Evolutionary conservation across 768 basidiomycete species (phyloP).

Genomic region (Pisolithus orientalis): DNA sequence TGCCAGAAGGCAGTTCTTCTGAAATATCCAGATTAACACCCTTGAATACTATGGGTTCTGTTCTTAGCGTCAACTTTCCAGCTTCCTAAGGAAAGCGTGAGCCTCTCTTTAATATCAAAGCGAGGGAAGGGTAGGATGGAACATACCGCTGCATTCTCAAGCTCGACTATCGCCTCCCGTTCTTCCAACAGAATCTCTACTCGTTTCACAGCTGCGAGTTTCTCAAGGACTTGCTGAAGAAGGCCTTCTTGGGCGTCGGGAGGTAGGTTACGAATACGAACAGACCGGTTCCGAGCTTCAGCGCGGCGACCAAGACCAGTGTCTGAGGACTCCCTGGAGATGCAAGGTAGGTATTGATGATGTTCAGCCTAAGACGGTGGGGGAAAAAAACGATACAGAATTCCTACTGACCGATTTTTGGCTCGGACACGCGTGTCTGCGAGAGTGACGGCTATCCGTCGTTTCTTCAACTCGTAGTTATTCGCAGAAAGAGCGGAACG

Average conservation of each 20-base stretch:
- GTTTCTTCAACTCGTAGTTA: constrained; percentile 82
- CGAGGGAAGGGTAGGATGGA: not conserved
- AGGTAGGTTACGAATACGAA: constrained; percentile 74
- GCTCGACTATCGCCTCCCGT: constrained; percentile 57
- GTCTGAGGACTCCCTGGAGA: constrained; percentile 39
- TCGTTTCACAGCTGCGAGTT: constrained; percentile 61
- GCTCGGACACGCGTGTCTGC: constrained; percentile 66
- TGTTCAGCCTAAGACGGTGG: not conserved
- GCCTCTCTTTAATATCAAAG: not conserved
- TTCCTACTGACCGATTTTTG: constrained; percentile 39
- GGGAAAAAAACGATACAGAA: not conserved
- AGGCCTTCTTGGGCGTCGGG: constrained; percentile 81
- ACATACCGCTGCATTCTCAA: constrained; percentile 56
- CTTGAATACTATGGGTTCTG: constrained; percentile 68
- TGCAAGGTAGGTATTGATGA: not conserved
- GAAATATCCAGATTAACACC: constrained; percentile 53
- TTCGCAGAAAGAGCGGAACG: constrained; percentile 69
- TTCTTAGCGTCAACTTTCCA: constrained; percentile 65
- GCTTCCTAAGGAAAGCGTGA: constrained; percentile 54
- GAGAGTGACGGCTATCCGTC: constrained; percentile 85
- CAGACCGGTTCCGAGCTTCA: constrained; percentile 61
- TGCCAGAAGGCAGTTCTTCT: constrained; percentile 41
- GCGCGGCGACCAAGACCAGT: constrained; percentile 50
- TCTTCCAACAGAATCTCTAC: constrained; percentile 65
- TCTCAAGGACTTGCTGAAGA: constrained; percentile 85